Conservation (phyloP, 1,139 yeast genomes). For the Taphrina populina region DNA sequence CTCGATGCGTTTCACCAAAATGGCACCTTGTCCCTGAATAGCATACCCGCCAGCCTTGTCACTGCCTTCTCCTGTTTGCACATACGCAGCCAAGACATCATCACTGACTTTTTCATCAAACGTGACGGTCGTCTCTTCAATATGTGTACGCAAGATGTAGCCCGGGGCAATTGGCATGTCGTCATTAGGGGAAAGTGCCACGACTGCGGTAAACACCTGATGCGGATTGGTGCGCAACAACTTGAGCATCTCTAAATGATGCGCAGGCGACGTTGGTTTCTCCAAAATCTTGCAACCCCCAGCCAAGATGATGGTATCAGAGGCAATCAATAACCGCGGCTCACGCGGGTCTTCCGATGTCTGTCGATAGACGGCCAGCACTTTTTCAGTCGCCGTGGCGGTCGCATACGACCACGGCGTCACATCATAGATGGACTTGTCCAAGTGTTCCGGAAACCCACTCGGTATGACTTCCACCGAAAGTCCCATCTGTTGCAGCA, state of each 20-base stretch:
- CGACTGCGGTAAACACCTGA: constrained; percentile 68
- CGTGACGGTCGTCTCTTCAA: constrained; percentile 53
- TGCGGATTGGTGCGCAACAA: constrained; percentile 51
- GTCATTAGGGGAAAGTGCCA: constrained; percentile 51
- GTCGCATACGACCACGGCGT: constrained; percentile 59
- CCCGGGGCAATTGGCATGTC: constrained; percentile 47
- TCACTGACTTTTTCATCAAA: constrained; percentile 55
- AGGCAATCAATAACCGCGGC: constrained; percentile 58
- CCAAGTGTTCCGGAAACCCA: constrained; percentile 69
- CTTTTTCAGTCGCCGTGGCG: constrained; percentile 68
- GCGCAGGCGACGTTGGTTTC: constrained; percentile 62
- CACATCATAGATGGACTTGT: constrained; percentile 47
- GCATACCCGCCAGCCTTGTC: constrained; percentile 92
- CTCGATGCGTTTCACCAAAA: constrained; percentile 58
- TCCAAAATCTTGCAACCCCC: constrained; percentile 65
- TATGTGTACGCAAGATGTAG: constrained; percentile 45
- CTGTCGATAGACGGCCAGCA: constrained; percentile 56
- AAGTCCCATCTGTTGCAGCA: constrained; percentile 65
- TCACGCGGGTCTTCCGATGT: constrained; percentile 45
- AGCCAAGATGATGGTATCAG: constrained; percentile 81
- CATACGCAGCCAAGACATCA: constrained; percentile 59
- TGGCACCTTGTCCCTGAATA: constrained; percentile 63
- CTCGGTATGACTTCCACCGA: constrained; percentile 56
- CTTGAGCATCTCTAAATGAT: constrained; percentile 54
- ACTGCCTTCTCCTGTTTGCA: constrained; percentile 68